phyloP scores from a whole-genome alignment of 192 early-diverging fungal species.

The Backusella circina region DNA sequence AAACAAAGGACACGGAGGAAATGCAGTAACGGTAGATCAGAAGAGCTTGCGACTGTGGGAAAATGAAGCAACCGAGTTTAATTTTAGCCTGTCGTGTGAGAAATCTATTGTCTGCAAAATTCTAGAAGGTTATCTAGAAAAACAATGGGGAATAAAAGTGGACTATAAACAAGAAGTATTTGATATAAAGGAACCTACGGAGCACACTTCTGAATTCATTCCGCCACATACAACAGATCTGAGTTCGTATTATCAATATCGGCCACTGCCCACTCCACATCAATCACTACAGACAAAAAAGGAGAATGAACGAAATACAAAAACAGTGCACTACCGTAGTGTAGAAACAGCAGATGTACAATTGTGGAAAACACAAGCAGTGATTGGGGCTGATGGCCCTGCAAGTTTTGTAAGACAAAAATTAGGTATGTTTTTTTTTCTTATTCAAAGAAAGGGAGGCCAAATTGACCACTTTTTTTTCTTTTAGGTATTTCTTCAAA shows the following conservation, averaged over 20 bases:
- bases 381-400: slow-evolving; percentile 11
- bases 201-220: neutral
- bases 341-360: slow-evolving; percentile 4
- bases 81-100: slow-evolving; percentile 15
- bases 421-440: slow-evolving; percentile 1
- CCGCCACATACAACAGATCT: neutral
- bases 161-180: slow-evolving; percentile 13
- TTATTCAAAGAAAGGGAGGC: neutral
- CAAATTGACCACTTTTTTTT: neutral
- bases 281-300: neutral
- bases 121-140: slow-evolving; percentile 1
- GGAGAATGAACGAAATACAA: slow-evolving; percentile 2
- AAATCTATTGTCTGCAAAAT: slow-evolving; percentile 3
- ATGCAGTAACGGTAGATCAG: neutral
- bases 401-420: slow-evolving; percentile 9
- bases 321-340: neutral
- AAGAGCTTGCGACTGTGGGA: slow-evolving; percentile 20
- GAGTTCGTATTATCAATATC: slow-evolving; percentile 11
- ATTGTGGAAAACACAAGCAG: slow-evolving; percentile 5
- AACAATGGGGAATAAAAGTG: slow-evolving; percentile 6
- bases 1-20: slow-evolving; percentile 6
- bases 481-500: neutral
- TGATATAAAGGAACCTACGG: slow-evolving; percentile 4
- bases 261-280: neutral
- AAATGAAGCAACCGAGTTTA: slow-evolving; percentile 21